Conservation (phyloP, 108 stramenopile species). For the Pseudonitzschia pungens region DNA sequence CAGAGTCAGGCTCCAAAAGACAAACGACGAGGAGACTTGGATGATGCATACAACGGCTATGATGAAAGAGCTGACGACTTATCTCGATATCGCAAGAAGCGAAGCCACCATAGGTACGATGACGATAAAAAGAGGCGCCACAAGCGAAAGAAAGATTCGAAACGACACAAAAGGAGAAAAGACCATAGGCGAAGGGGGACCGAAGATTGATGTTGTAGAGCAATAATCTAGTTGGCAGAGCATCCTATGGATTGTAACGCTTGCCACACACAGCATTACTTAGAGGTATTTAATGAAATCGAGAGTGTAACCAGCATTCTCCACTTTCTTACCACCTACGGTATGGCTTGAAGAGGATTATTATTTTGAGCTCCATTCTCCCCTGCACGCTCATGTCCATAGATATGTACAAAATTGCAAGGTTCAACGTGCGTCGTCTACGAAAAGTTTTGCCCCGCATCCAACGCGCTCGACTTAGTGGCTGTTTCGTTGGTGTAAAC, state of each 20-base stretch:
- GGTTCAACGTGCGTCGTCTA: too few relatives aligned
- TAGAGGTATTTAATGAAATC: too few relatives aligned
- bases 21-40: background rate
- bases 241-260: background rate
- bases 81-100: conserved; percentile 3
- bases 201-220: background rate
- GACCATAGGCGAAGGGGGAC: background rate
- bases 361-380: too few relatives aligned
- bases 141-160: background rate
- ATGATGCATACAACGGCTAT: background rate
- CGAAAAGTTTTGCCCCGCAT: background rate
- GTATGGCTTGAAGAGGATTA: too few relatives aligned
- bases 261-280: too few relatives aligned
- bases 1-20: background rate
- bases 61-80: background rate
- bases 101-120: background rate
- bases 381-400: too few relatives aligned
- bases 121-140: background rate
- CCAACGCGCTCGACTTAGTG: background rate
- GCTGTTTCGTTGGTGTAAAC: background rate
- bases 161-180: conserved; percentile 3
- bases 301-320: too few relatives aligned
- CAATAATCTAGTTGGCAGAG: background rate
- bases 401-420: too few relatives aligned
- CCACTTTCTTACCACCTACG: too few relatives aligned